Percentiles rank a stretch among this genome's conserved stretches.
These are phyloP conservation scores for Cyclotella kingstonii DNA, from an alignment of 108 stramenopile species.

Conservation along the genomic window DNA sequence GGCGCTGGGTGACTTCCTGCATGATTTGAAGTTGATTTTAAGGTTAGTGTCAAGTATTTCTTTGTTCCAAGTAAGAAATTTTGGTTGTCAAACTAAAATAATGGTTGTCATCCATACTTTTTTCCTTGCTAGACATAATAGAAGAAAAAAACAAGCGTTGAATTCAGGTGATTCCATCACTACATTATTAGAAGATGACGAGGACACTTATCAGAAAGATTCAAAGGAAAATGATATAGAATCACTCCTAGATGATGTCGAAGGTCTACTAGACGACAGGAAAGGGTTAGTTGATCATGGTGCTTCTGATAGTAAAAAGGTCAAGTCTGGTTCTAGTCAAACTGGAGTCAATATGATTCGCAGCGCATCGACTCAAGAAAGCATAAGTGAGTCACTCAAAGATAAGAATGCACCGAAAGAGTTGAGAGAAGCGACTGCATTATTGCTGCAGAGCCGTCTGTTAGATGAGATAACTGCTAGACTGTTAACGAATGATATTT, in stretches of 20 bases:
- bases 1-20: conserved; percentile 83
- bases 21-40: conserved; percentile 76
- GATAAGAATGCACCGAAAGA: conserved; percentile 31
- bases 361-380: not conserved
- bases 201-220: conserved; percentile 21
- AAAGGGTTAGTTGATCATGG: not conserved
- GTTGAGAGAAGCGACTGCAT: conserved; percentile 32
- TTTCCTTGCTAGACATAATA: conserved; percentile 14
- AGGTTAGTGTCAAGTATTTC: conserved; percentile 12
- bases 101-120: not conserved
- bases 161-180: conserved; percentile 31
- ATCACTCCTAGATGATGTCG: conserved; percentile 28
- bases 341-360: not conserved
- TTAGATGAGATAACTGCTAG: conserved; percentile 39
- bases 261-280: conserved; percentile 18
- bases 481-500: conserved; percentile 36
- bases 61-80: not conserved
- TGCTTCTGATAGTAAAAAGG: not conserved
- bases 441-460: conserved; percentile 31
- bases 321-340: not conserved
- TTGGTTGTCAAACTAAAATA: not conserved
- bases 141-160: conserved; percentile 10
- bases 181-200: conserved; percentile 41
- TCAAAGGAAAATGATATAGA: conserved; percentile 16
- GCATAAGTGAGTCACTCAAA: conserved; percentile 17